Evolutionary conservation across 2,329 filamentous ascomycete genomes (phyloP).

Genomic region (Penicillium brevicompactum): DNA sequence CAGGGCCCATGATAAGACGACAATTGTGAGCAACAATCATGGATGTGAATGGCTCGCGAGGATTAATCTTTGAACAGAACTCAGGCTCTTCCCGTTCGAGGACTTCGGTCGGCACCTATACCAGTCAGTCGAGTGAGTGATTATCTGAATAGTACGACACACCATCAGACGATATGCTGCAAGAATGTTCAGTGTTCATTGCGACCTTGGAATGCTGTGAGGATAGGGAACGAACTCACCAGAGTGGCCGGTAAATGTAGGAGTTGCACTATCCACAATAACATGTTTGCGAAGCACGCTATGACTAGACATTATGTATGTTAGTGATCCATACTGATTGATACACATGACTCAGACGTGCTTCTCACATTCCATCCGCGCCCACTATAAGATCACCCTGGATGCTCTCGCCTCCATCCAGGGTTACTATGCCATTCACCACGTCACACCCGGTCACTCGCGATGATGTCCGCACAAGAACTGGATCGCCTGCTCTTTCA

Average conservation of each 20-base stretch:
- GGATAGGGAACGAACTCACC: conserved; percentile 6
- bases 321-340: neutral
- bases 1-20: conserved; percentile 51
- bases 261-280: conserved; percentile 12
- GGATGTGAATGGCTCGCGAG: conserved; percentile 44
- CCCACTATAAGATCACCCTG: conserved; percentile 31
- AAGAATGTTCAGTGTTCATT: neutral
- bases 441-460: conserved; percentile 16
- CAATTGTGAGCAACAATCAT: conserved; percentile 50
- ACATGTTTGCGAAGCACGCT: conserved; percentile 24
- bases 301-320: conserved; percentile 4
- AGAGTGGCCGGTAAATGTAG: conserved; percentile 16
- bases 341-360: neutral
- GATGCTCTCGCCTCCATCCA: conserved; percentile 17
- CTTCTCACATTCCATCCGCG: conserved; percentile 32
- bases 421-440: conserved; percentile 11
- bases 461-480: conserved; percentile 13
- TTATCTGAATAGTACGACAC: neutral
- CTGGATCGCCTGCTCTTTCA: conserved; percentile 15
- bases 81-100: conserved; percentile 17
- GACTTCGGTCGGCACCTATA: conserved; percentile 11
- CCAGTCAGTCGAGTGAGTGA: neutral
- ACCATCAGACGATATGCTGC: conserved; percentile 20
- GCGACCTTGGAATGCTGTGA: neutral
- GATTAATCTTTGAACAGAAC: conserved; percentile 37